These are phyloP conservation scores for Golubevia sp. DNA, from an alignment of 1,284 basidiomycete species.

Conservation along the genomic window DNA sequence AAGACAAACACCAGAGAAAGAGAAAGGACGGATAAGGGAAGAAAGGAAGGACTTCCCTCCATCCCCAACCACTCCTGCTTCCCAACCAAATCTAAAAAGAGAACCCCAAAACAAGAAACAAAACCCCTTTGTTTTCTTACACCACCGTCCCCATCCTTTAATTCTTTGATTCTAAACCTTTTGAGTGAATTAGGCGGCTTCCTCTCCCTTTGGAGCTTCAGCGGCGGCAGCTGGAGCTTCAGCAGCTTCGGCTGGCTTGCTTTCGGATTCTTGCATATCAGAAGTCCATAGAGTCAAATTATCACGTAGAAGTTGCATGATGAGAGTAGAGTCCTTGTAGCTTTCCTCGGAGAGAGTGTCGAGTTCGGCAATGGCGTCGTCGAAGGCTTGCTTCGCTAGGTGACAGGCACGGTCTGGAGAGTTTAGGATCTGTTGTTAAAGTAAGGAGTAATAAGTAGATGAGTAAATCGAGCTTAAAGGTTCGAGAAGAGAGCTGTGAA, in stretches of 20 bases:
- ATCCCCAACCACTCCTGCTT: no score
- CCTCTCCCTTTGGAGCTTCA: conserved; percentile 56
- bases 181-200: conserved; percentile 44
- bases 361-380: conserved; percentile 99
- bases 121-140: no score
- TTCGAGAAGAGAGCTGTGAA: background rate
- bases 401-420: conserved; percentile 98
- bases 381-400: conserved; percentile 99
- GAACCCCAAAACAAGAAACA: no score
- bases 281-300: conserved; percentile 96
- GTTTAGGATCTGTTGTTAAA: conserved; percentile 76
- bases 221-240: conserved; percentile 37
- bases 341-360: conserved; percentile 99
- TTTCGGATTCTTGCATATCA: conserved; percentile 73
- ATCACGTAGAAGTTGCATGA: conserved; percentile 98
- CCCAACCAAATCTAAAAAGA: no score
- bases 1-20: no score
- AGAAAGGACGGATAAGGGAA: no score
- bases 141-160: background rate
- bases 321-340: conserved; percentile 82
- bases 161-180: background rate
- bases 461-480: background rate
- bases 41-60: no score
- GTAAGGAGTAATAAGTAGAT: background rate
- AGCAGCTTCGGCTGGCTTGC: conserved; percentile 53